Percentiles rank a stretch among this genome's conserved stretches.
These are phyloP conservation scores for Wickerhamomyces strasburgensis DNA, from an alignment of 805 yeast genomes.

Conservation along the genomic window DNA sequence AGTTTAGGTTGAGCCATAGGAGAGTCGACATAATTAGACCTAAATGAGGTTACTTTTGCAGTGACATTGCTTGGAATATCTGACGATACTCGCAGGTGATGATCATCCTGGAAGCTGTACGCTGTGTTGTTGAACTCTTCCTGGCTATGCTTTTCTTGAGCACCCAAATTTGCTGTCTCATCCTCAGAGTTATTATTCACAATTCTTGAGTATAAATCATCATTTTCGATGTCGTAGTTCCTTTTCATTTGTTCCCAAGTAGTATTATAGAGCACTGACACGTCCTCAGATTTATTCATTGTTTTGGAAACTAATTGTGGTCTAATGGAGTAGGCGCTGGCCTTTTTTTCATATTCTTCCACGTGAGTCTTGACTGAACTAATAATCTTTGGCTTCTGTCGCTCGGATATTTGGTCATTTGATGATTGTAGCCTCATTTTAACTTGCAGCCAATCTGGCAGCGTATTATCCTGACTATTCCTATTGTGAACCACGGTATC, in stretches of 20 bases:
- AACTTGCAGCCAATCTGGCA: conserved; percentile 22
- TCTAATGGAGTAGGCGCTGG: too few relatives aligned
- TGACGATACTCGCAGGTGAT: conserved; percentile 10
- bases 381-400: too few relatives aligned
- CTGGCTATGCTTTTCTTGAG: conserved; percentile 1
- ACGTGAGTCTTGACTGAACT: conserved; percentile 7
- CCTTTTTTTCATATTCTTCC: conserved; percentile 5
- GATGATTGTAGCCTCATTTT: conserved; percentile 1
- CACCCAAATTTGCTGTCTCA: conserved; percentile 1
- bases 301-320: not conserved
- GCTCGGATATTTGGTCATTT: not conserved
- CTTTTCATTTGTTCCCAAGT: conserved; percentile 25
- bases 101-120: conserved; percentile 24
- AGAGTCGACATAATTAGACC: conserved; percentile 15
- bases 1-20: conserved; percentile 24
- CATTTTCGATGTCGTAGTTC: conserved; percentile 13
- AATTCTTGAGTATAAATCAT: conserved; percentile 3
- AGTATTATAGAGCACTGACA: conserved; percentile 3
- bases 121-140: conserved; percentile 11
- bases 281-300: not conserved
- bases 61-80: conserved; percentile 14
- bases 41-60: conserved; percentile 19
- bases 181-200: too few relatives aligned
- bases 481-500: conserved; percentile 19
- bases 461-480: conserved; percentile 10